Evolutionary conservation across 2,329 filamentous ascomycete genomes (phyloP).

Genomic region (Botryotinia globosa): DNA sequence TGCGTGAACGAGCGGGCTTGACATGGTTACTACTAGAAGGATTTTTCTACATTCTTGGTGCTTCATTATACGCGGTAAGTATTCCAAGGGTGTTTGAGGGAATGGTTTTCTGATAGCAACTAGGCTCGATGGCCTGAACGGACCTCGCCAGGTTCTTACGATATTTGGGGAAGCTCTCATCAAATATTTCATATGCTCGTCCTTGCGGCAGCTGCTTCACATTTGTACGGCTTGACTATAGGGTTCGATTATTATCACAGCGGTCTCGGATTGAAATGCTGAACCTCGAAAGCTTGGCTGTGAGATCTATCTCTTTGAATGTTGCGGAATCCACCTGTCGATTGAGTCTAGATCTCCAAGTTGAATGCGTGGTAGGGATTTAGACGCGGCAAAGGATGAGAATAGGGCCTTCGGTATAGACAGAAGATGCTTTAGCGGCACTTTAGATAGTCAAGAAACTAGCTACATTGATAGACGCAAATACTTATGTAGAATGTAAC

Average conservation of each 20-base stretch:
- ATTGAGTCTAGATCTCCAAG: too few species aligned
- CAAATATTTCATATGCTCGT: conserved; percentile 95
- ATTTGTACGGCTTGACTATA: conserved; percentile 75
- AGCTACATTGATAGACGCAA: background rate
- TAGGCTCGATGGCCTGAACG: conserved; percentile 80
- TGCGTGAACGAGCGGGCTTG: conserved; percentile 74
- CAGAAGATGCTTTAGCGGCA: background rate
- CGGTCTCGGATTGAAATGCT: conserved; percentile 34
- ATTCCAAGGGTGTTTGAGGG: background rate
- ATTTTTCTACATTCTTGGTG: conserved; percentile 79
- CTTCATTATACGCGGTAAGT: conserved; percentile 78
- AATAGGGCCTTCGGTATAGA: background rate
- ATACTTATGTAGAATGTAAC: background rate
- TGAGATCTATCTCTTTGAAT: background rate
- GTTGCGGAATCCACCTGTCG: background rate
- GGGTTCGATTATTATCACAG: conserved; percentile 85
- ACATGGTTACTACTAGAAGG: conserved; percentile 80
- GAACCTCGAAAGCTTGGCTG: background rate
- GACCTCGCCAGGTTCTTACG: conserved; percentile 72
- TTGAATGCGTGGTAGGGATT: too few species aligned
- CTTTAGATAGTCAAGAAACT: background rate
- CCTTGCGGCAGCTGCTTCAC: conserved; percentile 73
- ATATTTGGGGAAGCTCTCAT: conserved; percentile 90
- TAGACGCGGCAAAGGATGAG: background rate
- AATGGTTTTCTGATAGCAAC: conserved; percentile 22